A percentile compares a stretch with the other conserved stretches of the same genome.
These are phyloP conservation scores for Daldinia vernicosa DNA, from an alignment of 495 filamentous ascomycete genomes.

Conservation along the genomic window DNA sequence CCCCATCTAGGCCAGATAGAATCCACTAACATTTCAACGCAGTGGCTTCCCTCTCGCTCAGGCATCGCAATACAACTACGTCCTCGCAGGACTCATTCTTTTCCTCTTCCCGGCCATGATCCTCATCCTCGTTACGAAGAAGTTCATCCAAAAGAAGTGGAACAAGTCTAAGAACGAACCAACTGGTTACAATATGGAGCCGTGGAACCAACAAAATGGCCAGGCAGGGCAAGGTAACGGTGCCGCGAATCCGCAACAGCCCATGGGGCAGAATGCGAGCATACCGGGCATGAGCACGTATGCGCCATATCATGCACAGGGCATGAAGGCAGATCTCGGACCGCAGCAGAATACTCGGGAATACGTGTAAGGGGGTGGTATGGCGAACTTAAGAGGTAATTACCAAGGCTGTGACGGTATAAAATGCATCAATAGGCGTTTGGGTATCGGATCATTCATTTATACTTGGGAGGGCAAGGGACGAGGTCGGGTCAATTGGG, in stretches of 20 bases:
- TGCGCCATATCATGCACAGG: constrained; percentile 21
- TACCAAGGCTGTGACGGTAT: background rate
- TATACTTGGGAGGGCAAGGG: background rate
- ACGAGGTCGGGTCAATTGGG: background rate
- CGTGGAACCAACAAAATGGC: constrained; percentile 32
- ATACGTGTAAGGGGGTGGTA: constrained; percentile 18
- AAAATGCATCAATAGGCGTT: constrained; percentile 16
- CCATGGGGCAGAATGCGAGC: constrained; percentile 27
- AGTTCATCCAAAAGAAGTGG: constrained; percentile 28
- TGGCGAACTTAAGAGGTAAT: background rate
- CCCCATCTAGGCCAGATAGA: background rate
- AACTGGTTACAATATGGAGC: constrained; percentile 40
- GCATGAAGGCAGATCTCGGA: constrained; percentile 12
- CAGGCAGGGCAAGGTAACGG: background rate
- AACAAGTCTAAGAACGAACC: constrained; percentile 30
- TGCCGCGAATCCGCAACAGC: background rate
- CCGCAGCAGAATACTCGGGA: constrained; percentile 23
- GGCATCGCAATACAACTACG: constrained; percentile 47
- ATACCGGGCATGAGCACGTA: constrained; percentile 26
- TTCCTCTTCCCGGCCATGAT: constrained; percentile 44
- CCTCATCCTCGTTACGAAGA: constrained; percentile 36
- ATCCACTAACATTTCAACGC: background rate
- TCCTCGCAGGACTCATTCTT: constrained; percentile 47
- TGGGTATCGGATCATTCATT: background rate
- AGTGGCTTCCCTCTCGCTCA: constrained; percentile 55